Evolutionary conservation across 148 eudicot genomes (phyloP).

Genomic region (Rhododendron ferrugineum): DNA sequence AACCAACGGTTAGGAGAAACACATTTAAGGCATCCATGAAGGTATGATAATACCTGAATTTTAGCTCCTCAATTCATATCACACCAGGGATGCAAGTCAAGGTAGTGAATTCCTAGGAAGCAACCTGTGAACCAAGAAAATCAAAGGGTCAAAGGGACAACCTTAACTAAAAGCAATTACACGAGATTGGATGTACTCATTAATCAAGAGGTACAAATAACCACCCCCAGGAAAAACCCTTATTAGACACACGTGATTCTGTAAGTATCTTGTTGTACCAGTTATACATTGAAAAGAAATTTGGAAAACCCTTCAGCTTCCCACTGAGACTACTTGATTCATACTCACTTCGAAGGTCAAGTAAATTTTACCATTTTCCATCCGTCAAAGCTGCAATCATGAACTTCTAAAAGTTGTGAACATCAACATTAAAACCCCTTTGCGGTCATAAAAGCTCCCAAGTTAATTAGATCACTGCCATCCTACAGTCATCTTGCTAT

Average conservation of each 20-base stretch:
- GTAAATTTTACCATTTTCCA: not conserved
- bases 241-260: not conserved
- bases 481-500: not conserved
- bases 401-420: no score
- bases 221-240: not conserved
- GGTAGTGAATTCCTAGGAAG: constrained; percentile 94
- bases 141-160: not conserved
- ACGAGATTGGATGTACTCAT: not conserved
- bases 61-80: constrained; percentile 91
- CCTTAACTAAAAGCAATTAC: not conserved
- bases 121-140: constrained; percentile 57
- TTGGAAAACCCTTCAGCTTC: not conserved
- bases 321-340: not conserved
- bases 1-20: not conserved
- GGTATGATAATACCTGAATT: constrained; percentile 61
- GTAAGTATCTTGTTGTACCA: not conserved
- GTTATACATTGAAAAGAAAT: not conserved
- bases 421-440: not conserved
- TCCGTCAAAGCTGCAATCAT: not conserved
- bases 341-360: not conserved
- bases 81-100: constrained; percentile 99
- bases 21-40: not conserved
- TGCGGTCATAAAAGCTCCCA: not conserved
- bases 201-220: not conserved
- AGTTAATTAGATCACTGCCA: not conserved